Base-by-base conservation (phyloP, 495 filamentous ascomycete species). In the Neurospora sp. region DNA sequence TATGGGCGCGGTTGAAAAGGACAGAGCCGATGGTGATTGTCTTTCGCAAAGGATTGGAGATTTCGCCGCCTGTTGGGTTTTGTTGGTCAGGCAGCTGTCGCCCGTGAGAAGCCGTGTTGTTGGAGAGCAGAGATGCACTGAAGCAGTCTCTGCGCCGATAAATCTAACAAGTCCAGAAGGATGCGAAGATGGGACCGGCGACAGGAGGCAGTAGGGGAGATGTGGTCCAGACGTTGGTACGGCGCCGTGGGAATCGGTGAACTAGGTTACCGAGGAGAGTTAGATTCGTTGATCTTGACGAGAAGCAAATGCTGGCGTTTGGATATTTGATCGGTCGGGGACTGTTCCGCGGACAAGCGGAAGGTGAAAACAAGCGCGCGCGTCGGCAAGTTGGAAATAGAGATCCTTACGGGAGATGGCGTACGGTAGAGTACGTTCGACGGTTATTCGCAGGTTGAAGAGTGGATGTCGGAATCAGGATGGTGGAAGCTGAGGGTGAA, bases 1-100 rank as follows among this genome's bases (percentile, higher is more conserved):
- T 83, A 75, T 82, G 78, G 69, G 53, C 42, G 6, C 76, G 76
- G 68, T 85, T 79, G 78, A 86, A 87, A 14, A 87, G 80, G 39
- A 86, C 72, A 31, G 76, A 79, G 40, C 81, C 79, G n/a, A 80
- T 80, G 3, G 85, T 85, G 18, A 61, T 74, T n/a, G 78, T 77
- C 5, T 76, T 70, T 16, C 72, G 66, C 37, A 81, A 73, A 16
- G 72, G 39, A 37, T 27, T 46, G 18, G 1, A 14, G 14, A 5
- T 12, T 31, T 40, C 71, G 71, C 41, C 71, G 74, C 39, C 40
- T 69, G 31, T 73, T 68, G 48, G 69, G 22, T 22, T 68, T 35
- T 37, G 74, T 40, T 59, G 73, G 71, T 66, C 53, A 66, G 53
- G 53, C 72, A 78, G 71, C 69, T 71, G 74, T 69, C 71, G 75